Percentiles rank a stretch among this genome's conserved stretches.
Evolutionary conservation across 306 rosid genomes (phyloP).

Genomic region (Prunus kanzakura): DNA sequence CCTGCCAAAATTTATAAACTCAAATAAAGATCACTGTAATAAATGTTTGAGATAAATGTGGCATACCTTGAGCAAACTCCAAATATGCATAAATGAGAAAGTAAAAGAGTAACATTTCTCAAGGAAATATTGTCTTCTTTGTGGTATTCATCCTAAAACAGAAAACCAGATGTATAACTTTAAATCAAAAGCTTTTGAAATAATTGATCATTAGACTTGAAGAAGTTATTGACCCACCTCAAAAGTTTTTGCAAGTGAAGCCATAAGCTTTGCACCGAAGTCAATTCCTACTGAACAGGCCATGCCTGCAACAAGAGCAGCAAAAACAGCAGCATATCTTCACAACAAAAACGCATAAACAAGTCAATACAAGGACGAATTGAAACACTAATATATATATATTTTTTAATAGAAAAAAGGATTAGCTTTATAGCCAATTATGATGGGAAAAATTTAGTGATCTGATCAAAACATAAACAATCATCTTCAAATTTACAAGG

Average conservation of each 20-base stretch:
- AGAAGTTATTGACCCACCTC: conserved; percentile 48
- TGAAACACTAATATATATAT: not conserved
- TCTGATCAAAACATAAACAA: not conserved
- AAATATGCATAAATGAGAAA: conserved; percentile 73
- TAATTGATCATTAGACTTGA: not conserved
- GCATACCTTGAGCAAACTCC: conserved; percentile 85
- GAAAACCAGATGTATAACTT: not conserved
- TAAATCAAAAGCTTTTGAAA: not conserved
- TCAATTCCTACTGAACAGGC: conserved; percentile 75
- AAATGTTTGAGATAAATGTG: not conserved
- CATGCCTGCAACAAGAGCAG: conserved; percentile 88
- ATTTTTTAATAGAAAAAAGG: not conserved
- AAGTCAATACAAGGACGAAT: conserved; percentile 1
- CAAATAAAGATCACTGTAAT: not conserved
- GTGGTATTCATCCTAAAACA: conserved; percentile 66
- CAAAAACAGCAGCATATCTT: conserved; percentile 92
- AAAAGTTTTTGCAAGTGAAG: conserved; percentile 73
- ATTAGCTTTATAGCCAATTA: not conserved
- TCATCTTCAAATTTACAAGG: not conserved
- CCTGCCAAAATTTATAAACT: not conserved
- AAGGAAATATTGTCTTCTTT: conserved; percentile 80
- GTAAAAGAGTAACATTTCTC: conserved; percentile 75
- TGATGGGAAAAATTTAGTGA: not conserved
- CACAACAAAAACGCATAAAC: conserved; percentile 11
- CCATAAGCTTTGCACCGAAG: conserved; percentile 77